Conservation (phyloP, 2,329 filamentous ascomycete genomes). For the Neofusicoccum laricinum region DNA sequence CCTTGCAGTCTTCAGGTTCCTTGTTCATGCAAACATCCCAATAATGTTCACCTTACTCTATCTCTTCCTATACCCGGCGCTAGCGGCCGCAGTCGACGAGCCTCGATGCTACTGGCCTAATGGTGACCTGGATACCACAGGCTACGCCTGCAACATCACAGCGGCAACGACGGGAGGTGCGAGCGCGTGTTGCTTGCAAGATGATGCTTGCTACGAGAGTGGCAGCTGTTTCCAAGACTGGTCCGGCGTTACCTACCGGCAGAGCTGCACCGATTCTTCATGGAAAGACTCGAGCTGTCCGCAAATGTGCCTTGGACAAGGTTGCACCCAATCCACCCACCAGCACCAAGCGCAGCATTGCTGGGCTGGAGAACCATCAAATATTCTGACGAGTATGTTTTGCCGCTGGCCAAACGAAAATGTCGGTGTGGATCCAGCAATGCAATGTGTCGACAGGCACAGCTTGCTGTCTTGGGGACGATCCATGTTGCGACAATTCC, state of each 20-base stretch:
- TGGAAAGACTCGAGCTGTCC: neutral
- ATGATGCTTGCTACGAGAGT: constrained; percentile 13
- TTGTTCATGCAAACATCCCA: no score
- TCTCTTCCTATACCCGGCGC: neutral
- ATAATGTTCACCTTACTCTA: neutral
- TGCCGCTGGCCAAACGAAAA: neutral
- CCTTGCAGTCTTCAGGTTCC: no score
- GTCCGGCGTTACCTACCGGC: constrained; percentile 9
- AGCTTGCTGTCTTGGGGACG: constrained; percentile 3
- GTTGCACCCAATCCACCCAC: neutral
- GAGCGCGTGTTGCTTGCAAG: constrained; percentile 2
- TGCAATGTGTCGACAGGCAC: neutral
- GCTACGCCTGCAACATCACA: constrained; percentile 14
- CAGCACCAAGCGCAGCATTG: neutral
- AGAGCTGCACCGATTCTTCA: constrained; percentile 9
- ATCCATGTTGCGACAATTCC: neutral
- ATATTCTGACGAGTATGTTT: neutral
- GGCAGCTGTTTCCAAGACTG: constrained; percentile 15
- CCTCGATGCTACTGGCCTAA: constrained; percentile 5
- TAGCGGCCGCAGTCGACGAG: neutral
- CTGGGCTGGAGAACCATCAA: neutral
- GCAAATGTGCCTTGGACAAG: neutral
- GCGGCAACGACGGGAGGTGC: neutral
- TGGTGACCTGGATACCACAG: neutral
- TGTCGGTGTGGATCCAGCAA: neutral